Evolutionary conservation across 257 asterid genomes (phyloP).

Genomic region (Eucommia ulmoides): DNA sequence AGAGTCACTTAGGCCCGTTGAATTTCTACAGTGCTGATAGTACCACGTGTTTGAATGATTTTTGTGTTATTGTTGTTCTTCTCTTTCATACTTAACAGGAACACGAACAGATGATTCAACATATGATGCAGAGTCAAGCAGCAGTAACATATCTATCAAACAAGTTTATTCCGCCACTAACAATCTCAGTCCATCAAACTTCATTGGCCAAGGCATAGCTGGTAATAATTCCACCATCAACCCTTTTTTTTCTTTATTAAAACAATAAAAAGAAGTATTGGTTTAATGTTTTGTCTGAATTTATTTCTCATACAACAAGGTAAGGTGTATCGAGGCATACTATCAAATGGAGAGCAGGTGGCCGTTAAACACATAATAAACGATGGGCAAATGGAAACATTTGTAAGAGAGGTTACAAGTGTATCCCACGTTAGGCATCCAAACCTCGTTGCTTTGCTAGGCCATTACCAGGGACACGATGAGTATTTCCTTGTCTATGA

Average conservation of each 20-base stretch:
- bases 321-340: slow-evolving; percentile 56
- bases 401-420: slow-evolving; percentile 71
- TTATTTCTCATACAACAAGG: no score
- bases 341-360: slow-evolving; percentile 31
- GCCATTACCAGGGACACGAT: slow-evolving; percentile 60
- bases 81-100: no score
- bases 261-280: neutral
- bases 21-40: no score
- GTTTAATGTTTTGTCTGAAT: neutral
- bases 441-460: slow-evolving; percentile 55
- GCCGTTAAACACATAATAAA: slow-evolving; percentile 73
- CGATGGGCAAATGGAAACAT: slow-evolving; percentile 74
- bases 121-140: slow-evolving; percentile 26
- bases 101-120: slow-evolving; percentile 18
- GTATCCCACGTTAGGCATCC: slow-evolving; percentile 69
- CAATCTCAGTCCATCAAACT: slow-evolving; percentile 47
- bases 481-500: slow-evolving; percentile 74
- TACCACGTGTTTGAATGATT: no score
- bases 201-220: slow-evolving; percentile 81
- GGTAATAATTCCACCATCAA: slow-evolving; percentile 17
- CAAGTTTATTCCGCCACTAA: slow-evolving; percentile 46
- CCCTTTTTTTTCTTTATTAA: no score
- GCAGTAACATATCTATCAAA: slow-evolving; percentile 25
- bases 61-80: no score
- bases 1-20: no score